Percentiles rank a stretch among this genome's conserved stretches.
Evolutionary conservation across 371 early-diverging fungal genomes (phyloP).

Genomic region (Amoeboaphelidium occidentale): DNA sequence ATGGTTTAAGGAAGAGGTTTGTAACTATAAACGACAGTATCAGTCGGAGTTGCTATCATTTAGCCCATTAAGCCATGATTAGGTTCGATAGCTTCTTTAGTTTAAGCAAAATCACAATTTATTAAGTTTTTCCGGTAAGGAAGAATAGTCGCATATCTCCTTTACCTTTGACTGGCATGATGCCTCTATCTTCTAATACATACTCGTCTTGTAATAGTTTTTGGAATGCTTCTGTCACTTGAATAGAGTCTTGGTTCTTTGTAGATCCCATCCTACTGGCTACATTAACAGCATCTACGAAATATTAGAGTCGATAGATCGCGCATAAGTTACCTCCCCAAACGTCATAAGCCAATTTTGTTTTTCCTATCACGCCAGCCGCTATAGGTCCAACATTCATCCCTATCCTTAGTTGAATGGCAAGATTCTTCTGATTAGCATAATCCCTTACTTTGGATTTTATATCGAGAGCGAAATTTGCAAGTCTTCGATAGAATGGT

Average conservation of each 20-base stretch:
- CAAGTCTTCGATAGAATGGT: not conserved
- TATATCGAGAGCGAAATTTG: constrained; percentile 1
- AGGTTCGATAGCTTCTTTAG: no score
- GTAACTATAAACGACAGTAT: no score
- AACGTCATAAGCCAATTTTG: constrained; percentile 2
- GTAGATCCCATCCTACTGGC: constrained; percentile 2
- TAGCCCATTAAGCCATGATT: no score
- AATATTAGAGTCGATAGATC: not conserved
- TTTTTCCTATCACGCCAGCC: constrained; percentile 2
- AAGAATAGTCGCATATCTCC: not conserved
- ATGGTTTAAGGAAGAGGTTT: no score
- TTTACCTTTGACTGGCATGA: constrained; percentile 1
- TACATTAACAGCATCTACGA: not conserved
- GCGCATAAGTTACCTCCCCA: constrained; percentile 1
- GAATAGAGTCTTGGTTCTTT: not conserved
- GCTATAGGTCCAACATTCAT: not conserved
- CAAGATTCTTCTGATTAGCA: not conserved
- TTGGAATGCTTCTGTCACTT: not conserved
- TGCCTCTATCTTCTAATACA: not conserved
- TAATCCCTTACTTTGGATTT: not conserved
- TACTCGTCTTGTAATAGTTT: not conserved
- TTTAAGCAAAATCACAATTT: no score
- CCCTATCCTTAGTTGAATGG: not conserved
- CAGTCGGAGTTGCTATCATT: no score
- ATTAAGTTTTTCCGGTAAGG: no score